Conservation (phyloP, 768 basidiomycete genomes). For the Mycena chlorophos region DNA sequence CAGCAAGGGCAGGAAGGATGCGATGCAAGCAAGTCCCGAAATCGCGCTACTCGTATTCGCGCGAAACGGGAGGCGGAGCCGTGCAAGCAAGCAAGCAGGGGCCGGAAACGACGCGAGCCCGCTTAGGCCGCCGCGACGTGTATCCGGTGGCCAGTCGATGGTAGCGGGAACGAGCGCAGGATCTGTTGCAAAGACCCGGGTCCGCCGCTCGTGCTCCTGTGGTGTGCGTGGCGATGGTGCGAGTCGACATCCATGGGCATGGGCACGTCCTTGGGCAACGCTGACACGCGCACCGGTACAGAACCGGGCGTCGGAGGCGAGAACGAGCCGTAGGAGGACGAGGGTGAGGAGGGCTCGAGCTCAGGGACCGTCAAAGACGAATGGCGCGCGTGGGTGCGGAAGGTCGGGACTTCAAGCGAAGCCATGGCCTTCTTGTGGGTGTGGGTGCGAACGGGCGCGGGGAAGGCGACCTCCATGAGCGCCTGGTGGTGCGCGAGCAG, state of each 20-base stretch:
- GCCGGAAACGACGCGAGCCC: no score
- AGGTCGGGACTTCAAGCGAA: background rate
- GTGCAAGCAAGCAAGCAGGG: no score
- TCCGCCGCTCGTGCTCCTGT: no score
- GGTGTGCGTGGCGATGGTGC: background rate
- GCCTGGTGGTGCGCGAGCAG: background rate
- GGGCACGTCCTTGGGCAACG: background rate
- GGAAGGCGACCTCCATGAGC: background rate
- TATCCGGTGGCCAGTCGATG: background rate
- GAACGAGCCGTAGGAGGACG: background rate
- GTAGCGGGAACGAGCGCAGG: background rate
- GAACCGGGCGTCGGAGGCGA: background rate
- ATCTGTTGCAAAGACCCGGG: background rate
- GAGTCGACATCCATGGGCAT: background rate
- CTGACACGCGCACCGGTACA: background rate
- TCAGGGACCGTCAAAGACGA: background rate
- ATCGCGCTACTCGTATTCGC: constrained; percentile 2
- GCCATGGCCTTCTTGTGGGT: background rate
- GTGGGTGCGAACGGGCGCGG: background rate
- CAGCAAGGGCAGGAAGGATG: no score
- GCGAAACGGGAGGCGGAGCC: no score
- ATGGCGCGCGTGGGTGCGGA: background rate
- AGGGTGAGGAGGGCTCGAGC: background rate
- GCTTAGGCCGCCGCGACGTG: background rate
- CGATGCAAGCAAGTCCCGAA: no score